Percentiles rank a stretch among this genome's conserved stretches.
Evolutionary conservation across 1,284 basidiomycete species (phyloP).

Genomic region (Boletellus deceptivus): DNA sequence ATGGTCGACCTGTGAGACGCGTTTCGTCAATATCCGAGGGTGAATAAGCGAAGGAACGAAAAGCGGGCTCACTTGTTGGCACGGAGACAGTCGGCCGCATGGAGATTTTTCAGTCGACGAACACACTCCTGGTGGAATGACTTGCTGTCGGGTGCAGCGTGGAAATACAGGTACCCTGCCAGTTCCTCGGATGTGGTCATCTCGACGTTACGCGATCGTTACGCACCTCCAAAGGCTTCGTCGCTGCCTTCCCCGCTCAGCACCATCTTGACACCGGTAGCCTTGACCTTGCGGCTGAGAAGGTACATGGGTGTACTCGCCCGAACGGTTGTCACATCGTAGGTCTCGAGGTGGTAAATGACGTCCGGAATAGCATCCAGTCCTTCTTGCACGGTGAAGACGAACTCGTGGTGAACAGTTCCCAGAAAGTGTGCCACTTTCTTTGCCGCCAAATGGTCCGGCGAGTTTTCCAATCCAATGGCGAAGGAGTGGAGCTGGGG

Average conservation of each 20-base stretch:
- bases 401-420: conserved; percentile 96
- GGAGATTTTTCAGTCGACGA: conserved; percentile 95
- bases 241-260: conserved; percentile 97
- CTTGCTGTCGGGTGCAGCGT: conserved; percentile 87
- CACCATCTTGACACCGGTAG: conserved; percentile 99
- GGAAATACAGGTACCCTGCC: conserved; percentile 97
- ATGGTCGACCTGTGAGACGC: conserved; percentile 77
- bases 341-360: conserved; percentile 98
- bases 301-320: conserved; percentile 98
- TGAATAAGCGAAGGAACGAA: not conserved
- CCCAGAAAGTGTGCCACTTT: conserved; percentile 94
- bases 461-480: conserved; percentile 93
- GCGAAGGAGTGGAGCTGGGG: conserved; percentile 98
- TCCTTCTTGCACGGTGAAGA: conserved; percentile 98
- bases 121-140: conserved; percentile 98
- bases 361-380: conserved; percentile 97
- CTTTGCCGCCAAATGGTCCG: conserved; percentile 91
- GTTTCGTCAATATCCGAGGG: conserved; percentile 1
- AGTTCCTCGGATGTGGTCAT: not conserved
- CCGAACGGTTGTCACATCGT: conserved; percentile 98
- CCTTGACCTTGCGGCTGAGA: conserved; percentile 97
- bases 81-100: conserved; percentile 96
- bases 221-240: conserved; percentile 90
- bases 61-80: conserved; percentile 83
- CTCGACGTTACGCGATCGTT: not conserved